These are phyloP conservation scores for Pseudogymnoascus sp. DNA, from an alignment of 2,329 filamentous ascomycete species.

Conservation along the genomic window DNA sequence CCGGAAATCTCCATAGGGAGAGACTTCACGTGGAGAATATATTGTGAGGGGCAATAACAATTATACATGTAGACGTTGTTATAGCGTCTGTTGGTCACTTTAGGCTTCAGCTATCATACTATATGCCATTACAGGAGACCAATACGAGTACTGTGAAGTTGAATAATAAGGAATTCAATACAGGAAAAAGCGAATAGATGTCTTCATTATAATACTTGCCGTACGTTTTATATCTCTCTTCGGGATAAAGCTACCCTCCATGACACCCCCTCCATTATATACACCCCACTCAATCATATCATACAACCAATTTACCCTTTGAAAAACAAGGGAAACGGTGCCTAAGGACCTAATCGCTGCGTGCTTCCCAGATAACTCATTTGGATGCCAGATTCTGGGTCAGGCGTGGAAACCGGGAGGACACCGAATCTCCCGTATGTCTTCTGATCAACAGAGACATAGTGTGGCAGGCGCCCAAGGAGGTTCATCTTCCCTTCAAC, in stretches of 20 bases:
- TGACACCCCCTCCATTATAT: neutral
- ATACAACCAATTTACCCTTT: neutral
- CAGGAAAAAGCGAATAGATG: neutral
- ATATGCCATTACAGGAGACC: neutral
- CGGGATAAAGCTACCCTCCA: neutral
- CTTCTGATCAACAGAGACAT: slow-evolving; percentile 91
- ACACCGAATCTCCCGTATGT: slow-evolving; percentile 90
- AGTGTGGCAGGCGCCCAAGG: slow-evolving; percentile 75
- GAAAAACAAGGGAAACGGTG: neutral
- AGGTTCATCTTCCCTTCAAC: slow-evolving; percentile 83
- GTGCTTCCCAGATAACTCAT: slow-evolving; percentile 55
- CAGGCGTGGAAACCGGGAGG: slow-evolving; percentile 46
- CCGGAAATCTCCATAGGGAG: neutral
- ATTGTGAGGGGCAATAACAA: neutral
- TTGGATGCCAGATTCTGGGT: slow-evolving; percentile 33
- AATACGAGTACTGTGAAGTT: neutral
- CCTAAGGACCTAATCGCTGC: slow-evolving; percentile 62
- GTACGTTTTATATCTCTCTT: neutral
- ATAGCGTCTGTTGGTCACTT: neutral
- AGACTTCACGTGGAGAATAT: neutral
- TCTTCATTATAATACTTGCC: neutral
- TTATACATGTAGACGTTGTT: neutral
- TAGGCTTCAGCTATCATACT: neutral
- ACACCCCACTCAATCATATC: neutral
- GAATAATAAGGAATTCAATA: neutral